phyloP scores from a whole-genome alignment of 176 grass and related monocot species.

The Carex myosuroides region DNA sequence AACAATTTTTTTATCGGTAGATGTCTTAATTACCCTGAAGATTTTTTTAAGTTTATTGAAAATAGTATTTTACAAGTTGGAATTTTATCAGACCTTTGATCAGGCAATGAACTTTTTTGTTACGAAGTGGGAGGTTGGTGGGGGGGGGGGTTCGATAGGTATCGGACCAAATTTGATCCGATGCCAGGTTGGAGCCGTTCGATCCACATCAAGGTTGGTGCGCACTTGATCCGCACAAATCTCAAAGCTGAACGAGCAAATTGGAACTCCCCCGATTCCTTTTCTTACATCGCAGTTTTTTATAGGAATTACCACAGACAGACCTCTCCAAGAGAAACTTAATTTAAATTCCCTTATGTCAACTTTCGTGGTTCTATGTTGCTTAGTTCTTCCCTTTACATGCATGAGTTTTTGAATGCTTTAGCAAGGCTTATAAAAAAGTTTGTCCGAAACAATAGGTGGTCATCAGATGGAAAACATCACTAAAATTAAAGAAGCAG shows the following conservation, averaged over 20 bases:
- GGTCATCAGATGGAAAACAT: neutral
- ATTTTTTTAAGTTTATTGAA: neutral
- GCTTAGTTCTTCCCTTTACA: neutral
- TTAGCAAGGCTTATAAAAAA: neutral
- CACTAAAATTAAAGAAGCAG: neutral
- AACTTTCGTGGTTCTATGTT: neutral
- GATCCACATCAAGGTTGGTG: too few species aligned
- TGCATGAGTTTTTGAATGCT: neutral
- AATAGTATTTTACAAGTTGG: neutral
- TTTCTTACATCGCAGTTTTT: neutral
- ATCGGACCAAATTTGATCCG: too few species aligned
- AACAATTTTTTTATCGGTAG: neutral
- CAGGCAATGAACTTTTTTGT: too few species aligned
- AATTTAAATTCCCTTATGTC: neutral
- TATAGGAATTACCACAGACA: neutral
- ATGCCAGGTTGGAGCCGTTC: too few species aligned
- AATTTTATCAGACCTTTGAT: neutral
- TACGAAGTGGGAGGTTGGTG: too few species aligned
- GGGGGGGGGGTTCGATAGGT: too few species aligned
- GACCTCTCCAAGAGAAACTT: neutral
- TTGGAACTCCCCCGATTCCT: too few species aligned
- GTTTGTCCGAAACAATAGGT: neutral
- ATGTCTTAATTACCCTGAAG: neutral
- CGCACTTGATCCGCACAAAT: too few species aligned
- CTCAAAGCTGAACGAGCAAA: too few species aligned